Evolutionary conservation across 495 filamentous ascomycete species (phyloP), one percentile per base, ranked within the genome.

Genomic region (Xylaria bambusicola): DNA sequence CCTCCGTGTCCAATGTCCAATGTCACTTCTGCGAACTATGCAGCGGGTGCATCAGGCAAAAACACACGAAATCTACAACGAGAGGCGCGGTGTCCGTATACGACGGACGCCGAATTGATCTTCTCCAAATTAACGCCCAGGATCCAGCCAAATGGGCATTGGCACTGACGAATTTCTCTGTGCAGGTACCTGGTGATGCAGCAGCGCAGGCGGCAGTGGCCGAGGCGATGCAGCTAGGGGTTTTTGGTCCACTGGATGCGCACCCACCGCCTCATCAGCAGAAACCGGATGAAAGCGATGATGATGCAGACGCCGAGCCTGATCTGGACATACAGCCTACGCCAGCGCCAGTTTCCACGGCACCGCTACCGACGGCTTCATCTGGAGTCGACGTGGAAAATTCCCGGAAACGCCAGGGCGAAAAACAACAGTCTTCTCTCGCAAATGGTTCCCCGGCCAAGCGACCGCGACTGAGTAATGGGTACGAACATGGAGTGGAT

Each of bases 401-500:
- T 67, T 71, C 69, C 62, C 75, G 78, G 61, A 82, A 82, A 65
- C 80, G 80, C 45, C 71, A 75, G 67, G 67, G 71, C 48, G 79
- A 79, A 66, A 74, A 73, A 59, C 74, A 70, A 66, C 68, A 69
- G 66, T 66, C 68, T 63, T 51, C 64, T 63, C 60, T 65, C 62
- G 58, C 68, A 56, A 80, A 82, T 71, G 81, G 78, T 42, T 80
- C 79, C 49, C 78, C 80, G 56, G 71, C 76, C 61, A 83, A 83
- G 69, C 72, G 79, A 60, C 74, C 74, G 57, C 82, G 73, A 73
- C 73, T 83, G 63, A 83, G 78, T 70, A 86, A 86, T 75, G 82
- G 81, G 72, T 80, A 77, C 65, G 84, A 88, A 65, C 79, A 82
- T 69, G 84, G 85, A 66, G 83, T 81, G 55, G 84, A 85, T 71